A percentile compares a stretch with the other conserved stretches of the same genome.
Evolutionary conservation across 2,329 filamentous ascomycete genomes (phyloP).

Genomic region (Hypoxylon sp.): DNA sequence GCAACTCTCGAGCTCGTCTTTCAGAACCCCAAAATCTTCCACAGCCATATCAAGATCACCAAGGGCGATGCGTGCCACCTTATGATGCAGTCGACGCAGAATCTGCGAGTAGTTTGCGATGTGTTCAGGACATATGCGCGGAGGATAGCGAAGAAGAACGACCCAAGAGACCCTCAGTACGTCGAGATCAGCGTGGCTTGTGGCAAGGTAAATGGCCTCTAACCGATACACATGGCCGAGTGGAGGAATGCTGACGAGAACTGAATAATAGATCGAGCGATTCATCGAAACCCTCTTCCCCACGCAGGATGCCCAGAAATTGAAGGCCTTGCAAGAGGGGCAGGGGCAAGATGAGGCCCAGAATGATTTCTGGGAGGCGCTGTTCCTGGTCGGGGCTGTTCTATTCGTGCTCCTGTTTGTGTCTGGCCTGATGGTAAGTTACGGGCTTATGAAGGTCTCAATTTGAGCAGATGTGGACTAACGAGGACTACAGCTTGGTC

Average conservation of each 20-base stretch:
- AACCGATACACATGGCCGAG: not conserved
- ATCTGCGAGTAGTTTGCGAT: constrained; percentile 80
- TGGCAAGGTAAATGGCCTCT: constrained; percentile 69
- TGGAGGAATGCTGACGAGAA: constrained; percentile 15
- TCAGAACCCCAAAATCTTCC: constrained; percentile 85
- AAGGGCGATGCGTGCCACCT: constrained; percentile 92
- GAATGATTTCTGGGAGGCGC: constrained; percentile 65
- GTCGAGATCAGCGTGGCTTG: constrained; percentile 90
- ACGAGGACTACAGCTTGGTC: constrained; percentile 65
- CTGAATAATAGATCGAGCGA: constrained; percentile 81
- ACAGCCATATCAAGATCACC: constrained; percentile 93
- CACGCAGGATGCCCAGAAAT: constrained; percentile 73
- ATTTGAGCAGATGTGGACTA: constrained; percentile 13
- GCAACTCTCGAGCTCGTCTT: constrained; percentile 92
- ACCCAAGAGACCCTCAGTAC: constrained; percentile 90
- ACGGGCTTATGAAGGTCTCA: not conserved
- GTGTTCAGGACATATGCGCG: constrained; percentile 81
- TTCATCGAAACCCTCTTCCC: constrained; percentile 96
- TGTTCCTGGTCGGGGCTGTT: constrained; percentile 72
- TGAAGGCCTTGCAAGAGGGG: constrained; percentile 52
- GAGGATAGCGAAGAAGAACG: constrained; percentile 91
- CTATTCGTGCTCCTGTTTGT: constrained; percentile 74
- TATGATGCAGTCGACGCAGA: constrained; percentile 94
- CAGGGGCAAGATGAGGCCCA: constrained; percentile 52
- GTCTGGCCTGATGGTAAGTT: constrained; percentile 79